phyloP scores from a whole-genome alignment of 768 basidiomycete species.

The Pleurotus tuoliensis region DNA sequence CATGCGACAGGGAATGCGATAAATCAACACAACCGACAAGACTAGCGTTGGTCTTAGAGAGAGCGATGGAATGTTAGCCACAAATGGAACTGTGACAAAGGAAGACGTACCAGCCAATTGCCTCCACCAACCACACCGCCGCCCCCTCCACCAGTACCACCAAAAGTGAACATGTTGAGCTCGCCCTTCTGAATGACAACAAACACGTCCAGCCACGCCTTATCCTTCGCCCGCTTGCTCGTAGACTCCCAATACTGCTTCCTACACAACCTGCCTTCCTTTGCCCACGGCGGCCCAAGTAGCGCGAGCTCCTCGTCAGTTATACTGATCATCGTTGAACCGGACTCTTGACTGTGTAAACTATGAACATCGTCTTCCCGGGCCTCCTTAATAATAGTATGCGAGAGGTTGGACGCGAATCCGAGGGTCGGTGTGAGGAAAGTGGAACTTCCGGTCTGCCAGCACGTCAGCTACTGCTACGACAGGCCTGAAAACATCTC shows the following conservation, averaged over 20 bases:
- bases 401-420: conserved; percentile 92
- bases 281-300: conserved; percentile 97
- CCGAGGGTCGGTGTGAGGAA: conserved; percentile 87
- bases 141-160: conserved; percentile 59
- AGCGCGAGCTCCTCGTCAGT: conserved; percentile 94
- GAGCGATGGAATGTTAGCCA: no score
- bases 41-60: conserved; percentile 77
- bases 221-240: conserved; percentile 82
- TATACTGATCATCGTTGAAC: conserved; percentile 77
- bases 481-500: background rate
- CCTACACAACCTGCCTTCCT: conserved; percentile 93
- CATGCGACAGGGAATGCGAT: conserved; percentile 83
- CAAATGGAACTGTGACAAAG: no score
- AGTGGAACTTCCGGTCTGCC: conserved; percentile 53
- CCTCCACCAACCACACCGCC: conserved; percentile 84
- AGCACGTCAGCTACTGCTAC: conserved; percentile 2
- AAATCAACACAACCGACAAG: conserved; percentile 80
- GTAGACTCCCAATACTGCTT: conserved; percentile 92
- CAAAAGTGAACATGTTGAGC: conserved; percentile 94
- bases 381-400: conserved; percentile 93
- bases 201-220: conserved; percentile 91
- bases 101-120: conserved; percentile 87
- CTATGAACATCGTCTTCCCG: conserved; percentile 87
- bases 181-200: conserved; percentile 95
- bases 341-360: conserved; percentile 56